A percentile compares a stretch with the other conserved stretches of the same genome.
These are phyloP conservation scores for peach (Prunus persica) DNA, from an alignment of 306 rosid genomes.

Conservation along the genomic window Prunus_persica_NCBIv2 NC_034016.1:13724001-13724500, in stretches of 20 bases:
- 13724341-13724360: slow-evolving; percentile 94
- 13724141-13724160: slow-evolving; percentile 88
- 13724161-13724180: slow-evolving; percentile 70
- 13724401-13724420: slow-evolving; percentile 95
- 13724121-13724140: slow-evolving; percentile 92
- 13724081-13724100: slow-evolving; percentile 75
- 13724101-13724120: slow-evolving; percentile 87
- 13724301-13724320: slow-evolving; percentile 47
- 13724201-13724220: slow-evolving; percentile 72
- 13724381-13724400: slow-evolving; percentile 95
- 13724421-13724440: slow-evolving; percentile 91
- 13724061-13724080: slow-evolving; percentile 98
- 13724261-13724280: not conserved
- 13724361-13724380: slow-evolving; percentile 74
- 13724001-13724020: not conserved
- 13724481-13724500: slow-evolving; percentile 77
- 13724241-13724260: not conserved
- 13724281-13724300: not conserved
- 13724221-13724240: slow-evolving; percentile 57
- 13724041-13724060: slow-evolving; percentile 86
- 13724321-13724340: slow-evolving; percentile 96
- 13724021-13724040: not conserved
- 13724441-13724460: slow-evolving; percentile 86
- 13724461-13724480: slow-evolving; percentile 80
- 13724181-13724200: slow-evolving; percentile 48